Evolutionary conservation across 768 basidiomycete genomes (phyloP), one percentile per base, ranked within the genome.

Genomic region (Termitomyces sp.): DNA sequence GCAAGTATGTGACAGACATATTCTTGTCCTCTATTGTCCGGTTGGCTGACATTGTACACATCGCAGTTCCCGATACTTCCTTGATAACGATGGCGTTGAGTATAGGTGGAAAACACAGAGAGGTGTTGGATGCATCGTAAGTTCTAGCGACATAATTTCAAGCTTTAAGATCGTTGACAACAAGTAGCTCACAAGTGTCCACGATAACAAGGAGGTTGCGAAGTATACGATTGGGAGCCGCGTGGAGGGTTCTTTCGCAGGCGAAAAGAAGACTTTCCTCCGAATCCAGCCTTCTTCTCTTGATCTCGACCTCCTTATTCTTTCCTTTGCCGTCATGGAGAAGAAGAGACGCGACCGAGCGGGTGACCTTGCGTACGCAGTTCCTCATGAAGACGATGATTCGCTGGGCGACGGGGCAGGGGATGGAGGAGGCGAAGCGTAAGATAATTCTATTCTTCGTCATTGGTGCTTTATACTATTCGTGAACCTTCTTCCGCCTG

Each of bases 251-350:
- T 62, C 76, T 45, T 83, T 83, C 61, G 73, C 75, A 5, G 79
- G 78, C 22, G 74, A 83, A 64, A 73, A 71, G 58, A 82, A 78
- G 60, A 72, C 77, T 42, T 70, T 75, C 24, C 74, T 84, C 26
- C 69, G 71, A 43, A 75, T 83, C 46, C 73, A 82, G 53, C 79
- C 81, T n/a, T 74, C 72, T 55, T 71, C 72, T 30, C 66, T 82
- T 22, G 79, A 83, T 64, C 71, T 81, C 55, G 82, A 84, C 67
- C 71, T 84, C 48, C 69, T 84, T 40, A 68, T 84, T 13, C 68
- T 84, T 26, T 80, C 84, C 18, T 84, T 83, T 60, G 61, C 84
- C 55, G 76, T 85, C 55, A 75, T 83, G 74, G 82, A 82, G 71
- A 82, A 78, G 70, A 80, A 80, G 64, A 71, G 80, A 42, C 74